A percentile compares a stretch with the other conserved stretches of the same genome.
phyloP scores from a whole-genome alignment of 202 grass and related monocot genomes.

The Setaria italica region DNA sequence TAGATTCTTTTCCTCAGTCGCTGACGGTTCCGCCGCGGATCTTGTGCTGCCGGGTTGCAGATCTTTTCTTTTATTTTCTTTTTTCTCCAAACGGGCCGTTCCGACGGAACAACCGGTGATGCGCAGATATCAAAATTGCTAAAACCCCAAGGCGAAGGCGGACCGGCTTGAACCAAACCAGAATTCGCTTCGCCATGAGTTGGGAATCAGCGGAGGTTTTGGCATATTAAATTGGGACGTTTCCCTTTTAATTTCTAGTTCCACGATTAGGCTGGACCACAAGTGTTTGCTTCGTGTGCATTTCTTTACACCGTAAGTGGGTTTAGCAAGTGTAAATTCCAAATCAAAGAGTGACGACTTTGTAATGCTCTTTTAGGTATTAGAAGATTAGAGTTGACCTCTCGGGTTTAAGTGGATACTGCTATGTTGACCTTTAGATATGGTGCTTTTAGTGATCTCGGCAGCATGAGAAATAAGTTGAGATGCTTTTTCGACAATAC shows the following conservation, averaged over 20 bases:
- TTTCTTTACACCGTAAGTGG: not conserved
- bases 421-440: not conserved
- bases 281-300: not conserved
- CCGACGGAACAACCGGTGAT: too few species aligned
- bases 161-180: too few species aligned
- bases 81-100: too few species aligned
- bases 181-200: not conserved
- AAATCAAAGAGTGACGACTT: not conserved
- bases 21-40: conserved; percentile 26
- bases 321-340: not conserved
- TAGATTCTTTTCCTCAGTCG: conserved; percentile 9
- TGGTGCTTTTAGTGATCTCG: not conserved
- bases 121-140: too few species aligned
- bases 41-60: conserved; percentile 5
- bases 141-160: too few species aligned
- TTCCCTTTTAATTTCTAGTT: not conserved
- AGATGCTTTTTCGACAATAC: conserved; percentile 3
- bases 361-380: not conserved
- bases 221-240: not conserved
- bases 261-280: not conserved
- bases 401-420: conserved; percentile 1
- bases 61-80: not conserved
- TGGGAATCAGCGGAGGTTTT: conserved; percentile 3
- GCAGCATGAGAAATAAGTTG: conserved; percentile 16
- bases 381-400: not conserved